Conservation (phyloP, 164 flowering plant species). For the Vitis labrusca region DNA sequence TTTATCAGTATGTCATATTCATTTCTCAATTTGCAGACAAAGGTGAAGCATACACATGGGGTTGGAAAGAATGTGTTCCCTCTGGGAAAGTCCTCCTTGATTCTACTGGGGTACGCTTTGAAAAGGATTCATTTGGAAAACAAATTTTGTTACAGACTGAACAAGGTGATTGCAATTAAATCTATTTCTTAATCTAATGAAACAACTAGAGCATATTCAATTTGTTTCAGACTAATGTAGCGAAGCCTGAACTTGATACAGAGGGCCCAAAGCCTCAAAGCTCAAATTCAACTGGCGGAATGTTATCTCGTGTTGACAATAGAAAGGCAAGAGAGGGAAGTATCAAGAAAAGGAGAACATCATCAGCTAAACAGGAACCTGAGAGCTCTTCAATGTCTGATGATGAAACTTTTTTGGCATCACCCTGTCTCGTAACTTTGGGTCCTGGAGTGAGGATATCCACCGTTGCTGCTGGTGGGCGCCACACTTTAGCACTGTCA, state of each 20-base stretch:
- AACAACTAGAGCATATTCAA: neutral
- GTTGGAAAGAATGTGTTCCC: conserved; percentile 91
- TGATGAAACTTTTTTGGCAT: conserved; percentile 57
- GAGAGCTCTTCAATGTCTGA: conserved; percentile 47
- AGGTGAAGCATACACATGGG: conserved; percentile 84
- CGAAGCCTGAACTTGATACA: conserved; percentile 24
- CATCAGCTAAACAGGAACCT: conserved; percentile 53
- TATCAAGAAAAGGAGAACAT: conserved; percentile 57
- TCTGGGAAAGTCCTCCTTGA: conserved; percentile 52
- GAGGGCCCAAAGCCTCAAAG: conserved; percentile 54
- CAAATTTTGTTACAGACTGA: conserved; percentile 39
- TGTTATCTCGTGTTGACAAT: conserved; percentile 31
- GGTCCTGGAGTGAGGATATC: conserved; percentile 68
- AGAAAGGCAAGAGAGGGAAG: conserved; percentile 51
- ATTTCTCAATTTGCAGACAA: conserved; percentile 30
- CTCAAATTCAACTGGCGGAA: conserved; percentile 31
- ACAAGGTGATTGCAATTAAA: conserved; percentile 46
- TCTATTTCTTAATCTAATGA: neutral
- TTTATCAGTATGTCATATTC: neutral
- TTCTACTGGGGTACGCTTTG: conserved; percentile 23
- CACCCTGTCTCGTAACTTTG: conserved; percentile 65
- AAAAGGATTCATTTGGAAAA: conserved; percentile 42
- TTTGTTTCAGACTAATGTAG: conserved; percentile 14
- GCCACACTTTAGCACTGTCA: conserved; percentile 76
- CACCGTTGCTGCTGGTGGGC: conserved; percentile 78